A percentile compares a stretch with the other conserved stretches of the same genome.
Conservation (phyloP, 164 flowering plant genomes). For the Sedum album region DNA sequence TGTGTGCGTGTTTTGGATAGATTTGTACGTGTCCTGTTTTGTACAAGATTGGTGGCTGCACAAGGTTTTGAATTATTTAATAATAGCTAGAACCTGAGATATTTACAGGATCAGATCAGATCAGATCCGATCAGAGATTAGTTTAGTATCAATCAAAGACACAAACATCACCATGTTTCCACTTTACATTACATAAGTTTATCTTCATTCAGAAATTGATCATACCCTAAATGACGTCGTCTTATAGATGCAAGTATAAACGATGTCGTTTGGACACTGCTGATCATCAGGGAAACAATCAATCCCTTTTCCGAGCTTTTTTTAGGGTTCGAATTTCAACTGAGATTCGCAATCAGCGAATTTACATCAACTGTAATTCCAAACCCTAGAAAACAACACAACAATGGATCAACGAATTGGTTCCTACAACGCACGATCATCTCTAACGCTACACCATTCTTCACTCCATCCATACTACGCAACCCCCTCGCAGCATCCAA, state of each 20-base stretch:
- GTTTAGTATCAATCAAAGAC: neutral
- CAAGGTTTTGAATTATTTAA: neutral
- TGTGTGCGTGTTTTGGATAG: neutral
- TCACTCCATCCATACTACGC: conserved; percentile 34
- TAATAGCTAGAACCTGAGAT: neutral
- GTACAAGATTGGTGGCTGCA: neutral
- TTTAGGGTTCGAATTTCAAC: too few relatives aligned
- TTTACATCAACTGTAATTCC: too few relatives aligned
- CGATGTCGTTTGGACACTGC: too few relatives aligned
- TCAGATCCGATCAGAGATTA: neutral
- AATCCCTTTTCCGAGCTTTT: too few relatives aligned
- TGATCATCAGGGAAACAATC: too few relatives aligned
- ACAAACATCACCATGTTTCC: too few relatives aligned
- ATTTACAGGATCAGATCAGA: too few relatives aligned
- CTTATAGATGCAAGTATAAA: too few relatives aligned
- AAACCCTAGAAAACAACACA: neutral
- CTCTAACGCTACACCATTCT: conserved; percentile 18
- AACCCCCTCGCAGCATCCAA: conserved; percentile 19
- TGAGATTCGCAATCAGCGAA: too few relatives aligned
- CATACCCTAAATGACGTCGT: too few relatives aligned
- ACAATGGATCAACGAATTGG: neutral
- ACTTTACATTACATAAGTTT: too few relatives aligned
- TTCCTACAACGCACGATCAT: conserved; percentile 17
- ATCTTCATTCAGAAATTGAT: too few relatives aligned
- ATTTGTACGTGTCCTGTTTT: conserved; percentile 5